Evolutionary conservation across 2,329 filamentous ascomycete genomes (phyloP).

Genomic region (Fusarium sp.): DNA sequence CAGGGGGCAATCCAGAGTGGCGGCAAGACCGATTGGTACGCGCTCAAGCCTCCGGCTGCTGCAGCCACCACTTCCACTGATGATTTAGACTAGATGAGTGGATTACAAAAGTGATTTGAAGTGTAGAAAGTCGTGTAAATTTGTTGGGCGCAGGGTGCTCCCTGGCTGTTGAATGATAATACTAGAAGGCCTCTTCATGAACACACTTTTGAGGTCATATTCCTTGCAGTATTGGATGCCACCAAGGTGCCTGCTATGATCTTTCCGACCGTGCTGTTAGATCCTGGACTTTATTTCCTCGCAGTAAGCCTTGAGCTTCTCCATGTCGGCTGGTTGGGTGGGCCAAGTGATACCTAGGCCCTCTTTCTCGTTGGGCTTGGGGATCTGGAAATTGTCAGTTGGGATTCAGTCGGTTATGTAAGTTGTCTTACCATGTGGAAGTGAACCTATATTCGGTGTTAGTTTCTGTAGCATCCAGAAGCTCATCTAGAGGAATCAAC

Average conservation of each 20-base stretch:
- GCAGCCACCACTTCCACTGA: slow-evolving; percentile 51
- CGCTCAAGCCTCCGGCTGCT: slow-evolving; percentile 39
- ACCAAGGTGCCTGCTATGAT: neutral
- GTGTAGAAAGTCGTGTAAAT: slow-evolving; percentile 20
- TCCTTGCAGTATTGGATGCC: neutral
- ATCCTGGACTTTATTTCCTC: slow-evolving; percentile 93
- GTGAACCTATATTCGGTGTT: slow-evolving; percentile 70
- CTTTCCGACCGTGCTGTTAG: slow-evolving; percentile 53
- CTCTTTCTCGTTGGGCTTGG: slow-evolving; percentile 86
- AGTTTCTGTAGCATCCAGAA: neutral
- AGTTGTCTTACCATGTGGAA: slow-evolving; percentile 79
- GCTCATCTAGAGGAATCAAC: slow-evolving; percentile 43
- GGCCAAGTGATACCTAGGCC: slow-evolving; percentile 87
- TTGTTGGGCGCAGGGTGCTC: slow-evolving; percentile 2
- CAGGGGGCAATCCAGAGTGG: slow-evolving; percentile 73
- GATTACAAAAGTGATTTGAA: slow-evolving; percentile 12
- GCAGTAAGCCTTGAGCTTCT: slow-evolving; percentile 77
- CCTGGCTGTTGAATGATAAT: slow-evolving; percentile 23
- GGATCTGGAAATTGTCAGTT: slow-evolving; percentile 68
- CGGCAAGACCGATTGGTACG: slow-evolving; percentile 78
- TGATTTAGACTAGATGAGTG: slow-evolving; percentile 56
- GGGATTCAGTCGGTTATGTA: neutral
- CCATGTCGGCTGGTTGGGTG: slow-evolving; percentile 78
- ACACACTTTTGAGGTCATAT: slow-evolving; percentile 11
- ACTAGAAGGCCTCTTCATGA: slow-evolving; percentile 29